Base-by-base conservation (phyloP, 2,329 filamentous ascomycete genomes). In the Escovopsis sp. region DNA sequence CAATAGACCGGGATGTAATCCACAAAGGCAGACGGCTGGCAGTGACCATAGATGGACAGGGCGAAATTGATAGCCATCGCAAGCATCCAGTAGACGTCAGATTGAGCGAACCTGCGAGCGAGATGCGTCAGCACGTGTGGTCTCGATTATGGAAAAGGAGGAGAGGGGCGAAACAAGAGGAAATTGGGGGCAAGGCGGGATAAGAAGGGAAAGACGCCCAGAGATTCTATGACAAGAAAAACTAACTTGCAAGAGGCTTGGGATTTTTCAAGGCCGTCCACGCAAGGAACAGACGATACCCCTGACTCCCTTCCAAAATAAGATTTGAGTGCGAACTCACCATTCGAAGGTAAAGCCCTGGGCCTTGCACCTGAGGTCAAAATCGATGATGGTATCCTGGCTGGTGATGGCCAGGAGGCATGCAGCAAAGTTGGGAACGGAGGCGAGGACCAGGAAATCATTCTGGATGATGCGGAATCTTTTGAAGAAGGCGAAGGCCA, bases 1-100 rank as follows among this genome's bases (percentile, higher is more conserved):
- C 75, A 65, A 50, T 88, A 88, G 33, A 73, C 66, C 67, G 77
- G 81, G 35, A 76, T 66, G 47, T 81, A 80, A 34, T 71, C 69
- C 13, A 70, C 66, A 48, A 85, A 84, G 35, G 75, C 72, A 1
- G 72, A 72, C 0, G 69, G 68, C 33, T 65, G 65, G 9, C 65
- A 66, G 14, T 67, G 63, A 48, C 61, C 61, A 53, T 73, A 74
- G 48, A 75, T 73, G 28, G 74, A 70, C 34, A 87, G 65, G 50
- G 78, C 84, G 37, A 88, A 82, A 43, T 88, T 88, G 47, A 79
- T 65, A 0, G 82, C 79, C 81, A 88, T 88, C 41, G 78, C 79
- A 45, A 85, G 72, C 0, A 79, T 81, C 79, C 77, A 86, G 58
- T 79, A 68, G 1, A 77, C 73, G 54, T 83, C 79, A 4, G 77